Conservation (phyloP, 257 asterid species). For the Agastache rugosa region DNA sequence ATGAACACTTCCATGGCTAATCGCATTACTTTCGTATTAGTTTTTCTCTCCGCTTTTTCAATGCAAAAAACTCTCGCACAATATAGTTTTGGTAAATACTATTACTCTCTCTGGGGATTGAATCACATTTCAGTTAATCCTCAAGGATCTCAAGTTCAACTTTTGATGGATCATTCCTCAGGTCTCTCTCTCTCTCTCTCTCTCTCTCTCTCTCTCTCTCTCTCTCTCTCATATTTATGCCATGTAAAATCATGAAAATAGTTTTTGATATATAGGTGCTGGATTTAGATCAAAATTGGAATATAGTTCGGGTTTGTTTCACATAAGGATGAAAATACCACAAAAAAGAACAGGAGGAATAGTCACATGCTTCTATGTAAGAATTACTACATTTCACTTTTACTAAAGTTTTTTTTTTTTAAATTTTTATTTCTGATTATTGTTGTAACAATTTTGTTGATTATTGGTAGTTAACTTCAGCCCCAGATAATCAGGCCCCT, state of each 20-base stretch:
- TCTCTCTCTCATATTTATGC: neutral
- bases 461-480: constrained; percentile 47
- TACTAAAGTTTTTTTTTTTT: neutral
- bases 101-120: constrained; percentile 48
- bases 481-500: constrained; percentile 15
- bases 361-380: constrained; percentile 56
- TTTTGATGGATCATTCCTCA: constrained; percentile 44
- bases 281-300: constrained; percentile 58
- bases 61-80: constrained; percentile 12
- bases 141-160: constrained; percentile 45
- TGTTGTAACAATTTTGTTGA: neutral
- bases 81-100: constrained; percentile 41
- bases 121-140: constrained; percentile 48
- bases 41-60: constrained; percentile 6
- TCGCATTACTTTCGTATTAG: neutral
- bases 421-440: neutral
- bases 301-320: constrained; percentile 56
- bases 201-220: neutral
- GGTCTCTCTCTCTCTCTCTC: constrained; percentile 39
- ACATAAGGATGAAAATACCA: constrained; percentile 53
- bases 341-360: constrained; percentile 48
- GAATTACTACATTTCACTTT: neutral
- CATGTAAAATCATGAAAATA: neutral
- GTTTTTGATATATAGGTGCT: constrained; percentile 42
- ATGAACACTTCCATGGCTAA: constrained; percentile 36